Evolutionary conservation across 1,139 yeast species (phyloP), one percentile per base, ranked within the genome.

Genomic region (Arxiozyma telluris): DNA sequence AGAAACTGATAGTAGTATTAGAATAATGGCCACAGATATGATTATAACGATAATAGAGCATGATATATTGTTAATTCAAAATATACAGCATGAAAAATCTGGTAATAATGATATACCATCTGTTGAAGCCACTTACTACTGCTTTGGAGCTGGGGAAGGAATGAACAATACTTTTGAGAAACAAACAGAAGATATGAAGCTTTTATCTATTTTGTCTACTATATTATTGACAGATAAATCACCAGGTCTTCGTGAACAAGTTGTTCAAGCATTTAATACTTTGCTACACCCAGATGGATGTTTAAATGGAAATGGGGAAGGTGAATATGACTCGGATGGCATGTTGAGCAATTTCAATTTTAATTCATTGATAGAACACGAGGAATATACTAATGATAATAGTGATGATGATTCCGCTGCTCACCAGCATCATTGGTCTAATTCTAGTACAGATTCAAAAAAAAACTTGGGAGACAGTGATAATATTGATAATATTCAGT

Each of bases 21-120:
- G 94, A 56, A 82, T 83, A 1, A 68, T 88, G 41, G 96, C 96
- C 0, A 85, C 95, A 0, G 98, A 93, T 64, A 73, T 90, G 15
- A 79, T 93, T 39, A 85, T 88, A 12, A 76, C 89, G 1, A 83
- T 90, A 9, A 84, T 91, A 42, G 97, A 91, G 58, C 91, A 87
- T 61, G 97, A 90, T 64, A 84, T 88, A 2, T 71, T 84, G 4
- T 69, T 88, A 50, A 81, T 88, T 21, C 81, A 79, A 63, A 74
- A 61, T 27, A 65, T 68, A 17, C 67, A 66, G 49, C 59, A 59
- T 44, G 66, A 66, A 50, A 57, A 57, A 27, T 20, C 49, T 44
- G 58, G 56, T 48, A 48, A 41, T n/a, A 23, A 30, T 25, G 27
- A 44, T 27, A 25, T 20, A 30, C 34, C 44, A n/a, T 27, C 41